phyloP scores from a whole-genome alignment of 352 stramenopile genomes.

The Globisporangium sylvaticum region DNA sequence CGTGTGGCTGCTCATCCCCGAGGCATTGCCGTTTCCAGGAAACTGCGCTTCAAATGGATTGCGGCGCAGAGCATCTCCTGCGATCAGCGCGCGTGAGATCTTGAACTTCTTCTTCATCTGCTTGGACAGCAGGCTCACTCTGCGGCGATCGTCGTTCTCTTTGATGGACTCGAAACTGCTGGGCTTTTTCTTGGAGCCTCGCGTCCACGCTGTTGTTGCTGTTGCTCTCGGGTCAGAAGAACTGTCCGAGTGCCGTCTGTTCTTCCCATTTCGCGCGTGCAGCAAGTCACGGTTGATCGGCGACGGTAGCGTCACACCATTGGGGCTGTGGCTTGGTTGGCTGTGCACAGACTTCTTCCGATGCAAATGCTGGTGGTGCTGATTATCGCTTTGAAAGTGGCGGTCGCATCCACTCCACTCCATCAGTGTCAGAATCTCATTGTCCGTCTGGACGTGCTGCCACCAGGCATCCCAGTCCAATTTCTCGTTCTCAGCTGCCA shows the following conservation, averaged over 20 bases:
- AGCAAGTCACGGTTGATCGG: background rate
- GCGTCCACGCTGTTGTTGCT: background rate
- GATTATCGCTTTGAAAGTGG: background rate
- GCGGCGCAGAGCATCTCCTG: conserved; percentile 20
- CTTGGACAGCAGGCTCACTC: conserved; percentile 41
- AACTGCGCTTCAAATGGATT: conserved; percentile 37
- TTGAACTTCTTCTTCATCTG: conserved; percentile 52
- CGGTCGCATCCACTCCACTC: conserved; percentile 21
- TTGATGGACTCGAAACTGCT: conserved; percentile 16
- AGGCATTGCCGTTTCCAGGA: background rate
- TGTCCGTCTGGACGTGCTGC: conserved; percentile 27
- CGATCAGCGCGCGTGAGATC: conserved; percentile 25
- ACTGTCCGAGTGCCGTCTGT: background rate
- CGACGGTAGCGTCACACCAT: background rate
- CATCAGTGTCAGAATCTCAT: conserved; percentile 35
- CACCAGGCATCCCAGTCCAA: conserved; percentile 38
- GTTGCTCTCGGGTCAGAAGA: background rate
- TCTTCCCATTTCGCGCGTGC: conserved; percentile 5
- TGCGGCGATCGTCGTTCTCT: conserved; percentile 7
- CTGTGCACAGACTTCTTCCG: background rate
- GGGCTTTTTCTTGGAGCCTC: background rate
- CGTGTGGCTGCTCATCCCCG: conserved; percentile 3
- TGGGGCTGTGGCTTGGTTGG: conserved; percentile 1
- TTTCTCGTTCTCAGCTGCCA: conserved; percentile 18
- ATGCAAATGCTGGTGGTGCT: background rate